Conservation (phyloP, 2,329 filamentous ascomycete genomes). For the Lachnellula occidentalis region DNA sequence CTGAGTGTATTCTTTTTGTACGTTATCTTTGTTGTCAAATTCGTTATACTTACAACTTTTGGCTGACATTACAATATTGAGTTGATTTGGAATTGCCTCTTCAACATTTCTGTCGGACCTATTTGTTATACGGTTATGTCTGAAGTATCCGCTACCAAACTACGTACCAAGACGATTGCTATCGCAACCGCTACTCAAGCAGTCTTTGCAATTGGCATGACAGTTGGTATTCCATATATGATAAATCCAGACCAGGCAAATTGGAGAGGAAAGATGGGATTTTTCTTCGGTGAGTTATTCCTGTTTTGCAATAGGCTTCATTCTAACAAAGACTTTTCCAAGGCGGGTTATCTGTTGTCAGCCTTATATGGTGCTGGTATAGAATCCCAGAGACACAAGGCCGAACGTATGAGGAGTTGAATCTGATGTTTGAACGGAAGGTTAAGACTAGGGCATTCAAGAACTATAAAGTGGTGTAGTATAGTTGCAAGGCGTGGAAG, state of each 20-base stretch:
- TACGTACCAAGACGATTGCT: slow-evolving; percentile 30
- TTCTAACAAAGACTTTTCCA: neutral
- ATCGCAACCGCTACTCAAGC: slow-evolving; percentile 20
- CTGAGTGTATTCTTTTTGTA: slow-evolving; percentile 17
- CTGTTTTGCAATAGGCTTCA: neutral
- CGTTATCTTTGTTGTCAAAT: slow-evolving; percentile 3
- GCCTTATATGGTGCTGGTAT: slow-evolving; percentile 36
- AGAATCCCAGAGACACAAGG: slow-evolving; percentile 40
- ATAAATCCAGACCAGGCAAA: slow-evolving; percentile 33
- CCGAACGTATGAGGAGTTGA: slow-evolving; percentile 41
- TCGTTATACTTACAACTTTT: neutral
- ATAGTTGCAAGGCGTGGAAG: too few relatives aligned
- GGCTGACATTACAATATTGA: slow-evolving; percentile 30
- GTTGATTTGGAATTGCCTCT: slow-evolving; percentile 22
- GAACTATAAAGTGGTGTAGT: slow-evolving; percentile 16
- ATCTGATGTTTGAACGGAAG: slow-evolving; percentile 38
- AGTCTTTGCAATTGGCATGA: slow-evolving; percentile 18
- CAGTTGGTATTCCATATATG: slow-evolving; percentile 25
- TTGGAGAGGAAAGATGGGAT: slow-evolving; percentile 25
- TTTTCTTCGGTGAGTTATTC: slow-evolving; percentile 24
- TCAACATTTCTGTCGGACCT: slow-evolving; percentile 29
- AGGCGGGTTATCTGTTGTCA: slow-evolving; percentile 37
- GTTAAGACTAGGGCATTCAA: slow-evolving; percentile 31
- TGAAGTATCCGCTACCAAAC: slow-evolving; percentile 39
- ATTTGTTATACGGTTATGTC: slow-evolving; percentile 39